These are phyloP conservation scores for Tolypocladium pustulatum DNA, from an alignment of 2,329 filamentous ascomycete species.

Conservation along the genomic window DNA sequence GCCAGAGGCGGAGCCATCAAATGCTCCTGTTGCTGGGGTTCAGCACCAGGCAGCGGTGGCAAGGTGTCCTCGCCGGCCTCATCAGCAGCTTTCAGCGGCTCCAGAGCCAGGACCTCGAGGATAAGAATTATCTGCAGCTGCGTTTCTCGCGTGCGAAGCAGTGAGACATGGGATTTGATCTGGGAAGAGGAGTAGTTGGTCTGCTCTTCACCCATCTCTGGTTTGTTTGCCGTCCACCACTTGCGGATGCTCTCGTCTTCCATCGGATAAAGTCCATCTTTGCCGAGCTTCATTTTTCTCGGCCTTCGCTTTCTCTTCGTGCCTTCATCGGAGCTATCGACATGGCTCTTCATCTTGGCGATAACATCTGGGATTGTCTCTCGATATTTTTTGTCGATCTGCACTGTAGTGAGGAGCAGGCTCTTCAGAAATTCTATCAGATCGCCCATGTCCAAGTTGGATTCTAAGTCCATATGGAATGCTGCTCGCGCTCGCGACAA, in stretches of 20 bases:
- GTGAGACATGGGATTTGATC: conserved; percentile 51
- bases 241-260: conserved; percentile 55
- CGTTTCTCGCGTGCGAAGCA: conserved; percentile 64
- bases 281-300: conserved; percentile 58
- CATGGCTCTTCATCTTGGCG: conserved; percentile 40
- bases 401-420: conserved; percentile 53
- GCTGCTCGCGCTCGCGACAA: conserved; percentile 63
- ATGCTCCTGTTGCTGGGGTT: conserved; percentile 11
- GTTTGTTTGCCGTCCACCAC: conserved; percentile 59
- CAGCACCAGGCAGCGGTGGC: conserved; percentile 30
- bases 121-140: conserved; percentile 73
- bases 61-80: conserved; percentile 34
- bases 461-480: conserved; percentile 54
- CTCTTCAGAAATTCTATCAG: conserved; percentile 59
- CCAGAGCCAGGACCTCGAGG: conserved; percentile 64
- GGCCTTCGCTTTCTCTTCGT: conserved; percentile 37
- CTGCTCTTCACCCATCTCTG: conserved; percentile 39
- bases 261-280: conserved; percentile 55
- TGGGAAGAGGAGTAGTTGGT: conserved; percentile 36
- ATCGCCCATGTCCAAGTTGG: conserved; percentile 49
- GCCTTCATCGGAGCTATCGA: conserved; percentile 44
- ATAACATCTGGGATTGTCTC: conserved; percentile 57
- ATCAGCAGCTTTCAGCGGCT: conserved; percentile 35
- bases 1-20: conserved; percentile 16
- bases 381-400: conserved; percentile 73